Conservation (phyloP, 2,329 filamentous ascomycete genomes). For the Aspergillus novoparasiticus region DNA sequence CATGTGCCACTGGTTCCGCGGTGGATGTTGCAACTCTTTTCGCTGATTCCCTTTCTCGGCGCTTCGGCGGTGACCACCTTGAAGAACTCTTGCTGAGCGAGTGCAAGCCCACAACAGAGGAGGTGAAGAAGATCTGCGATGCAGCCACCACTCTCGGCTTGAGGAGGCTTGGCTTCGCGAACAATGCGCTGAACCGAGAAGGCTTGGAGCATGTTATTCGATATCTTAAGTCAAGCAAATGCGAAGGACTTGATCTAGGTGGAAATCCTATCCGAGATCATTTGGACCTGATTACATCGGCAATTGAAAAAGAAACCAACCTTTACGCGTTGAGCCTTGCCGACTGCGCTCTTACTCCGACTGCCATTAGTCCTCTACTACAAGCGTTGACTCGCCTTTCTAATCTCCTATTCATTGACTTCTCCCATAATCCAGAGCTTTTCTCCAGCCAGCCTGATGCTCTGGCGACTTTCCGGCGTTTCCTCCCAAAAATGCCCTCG, state of each 20-base stretch:
- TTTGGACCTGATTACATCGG: constrained; percentile 44
- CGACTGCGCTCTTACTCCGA: constrained; percentile 77
- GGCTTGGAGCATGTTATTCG: constrained; percentile 74
- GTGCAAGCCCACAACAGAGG: constrained; percentile 70
- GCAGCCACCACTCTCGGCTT: constrained; percentile 78
- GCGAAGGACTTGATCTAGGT: constrained; percentile 85
- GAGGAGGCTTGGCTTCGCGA: constrained; percentile 77
- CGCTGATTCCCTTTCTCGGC: constrained; percentile 72
- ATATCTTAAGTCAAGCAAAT: constrained; percentile 75
- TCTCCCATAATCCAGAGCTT: constrained; percentile 84
- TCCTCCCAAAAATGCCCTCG: constrained; percentile 74
- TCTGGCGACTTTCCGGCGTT: constrained; percentile 74
- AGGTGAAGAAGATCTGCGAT: constrained; percentile 77
- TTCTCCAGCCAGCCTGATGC: constrained; percentile 76
- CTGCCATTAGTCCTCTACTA: constrained; percentile 72
- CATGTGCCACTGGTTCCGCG: constrained; percentile 20
- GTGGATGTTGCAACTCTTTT: constrained; percentile 67
- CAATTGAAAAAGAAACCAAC: constrained; percentile 51
- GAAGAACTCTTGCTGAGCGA: constrained; percentile 83
- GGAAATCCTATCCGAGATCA: constrained; percentile 72
- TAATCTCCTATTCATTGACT: constrained; percentile 83
- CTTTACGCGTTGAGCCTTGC: constrained; percentile 84
- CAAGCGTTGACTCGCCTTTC: constrained; percentile 70
- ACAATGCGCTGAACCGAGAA: constrained; percentile 74
- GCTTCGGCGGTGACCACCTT: constrained; percentile 73